Evolutionary conservation across 192 early-diverging fungal genomes (phyloP), one percentile per base, ranked within the genome.

Genomic region (Spizellomyces sp.): DNA sequence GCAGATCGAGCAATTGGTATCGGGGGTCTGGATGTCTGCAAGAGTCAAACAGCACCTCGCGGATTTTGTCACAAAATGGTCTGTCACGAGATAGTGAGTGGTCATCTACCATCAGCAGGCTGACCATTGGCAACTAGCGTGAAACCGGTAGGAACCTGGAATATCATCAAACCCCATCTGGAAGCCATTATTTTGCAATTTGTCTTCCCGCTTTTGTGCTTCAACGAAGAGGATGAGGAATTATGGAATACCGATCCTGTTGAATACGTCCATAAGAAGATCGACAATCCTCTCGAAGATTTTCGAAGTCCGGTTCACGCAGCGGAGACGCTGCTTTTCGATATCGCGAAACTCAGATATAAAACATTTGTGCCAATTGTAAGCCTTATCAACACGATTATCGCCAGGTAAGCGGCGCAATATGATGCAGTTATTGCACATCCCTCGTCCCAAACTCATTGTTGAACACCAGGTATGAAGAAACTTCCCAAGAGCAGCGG

Each of bases 131-230:
- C 5, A 14, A 58, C 44, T 62, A 73, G 94, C 77, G 87, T 98
- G 65, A 93, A 93, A 71, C 88, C 91, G 27, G 95, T 94, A 82
- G 79, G 81, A 6, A 93, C 94, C 5, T 99, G 97, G 97, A 86
- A 88, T 69, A 84, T 95, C 70, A 79, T 98, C 64, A 94, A 95
- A 80, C 89, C 92, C 44, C 92, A 97, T 71, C 80, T 88, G 17
- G 89, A 90, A 66, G 84, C 86, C 5, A 80, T 99, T 46, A 86
- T 98, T 19, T 77, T 88, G n/a, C 88, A 94, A 52, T 97, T 92
- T 78, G 91, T 97, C 66, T 98, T 94, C 86, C 95, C 95, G 69
- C 89, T 92, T 61, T 75, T 99, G 56, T 96, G 93, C 84, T 96
- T 97, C 74, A 89, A 88, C 73, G 72, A 85, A 21, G 86, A 86